A percentile compares a stretch with the other conserved stretches of the same genome.
Conservation (phyloP, 2,329 filamentous ascomycete species). For the Sporothrix brasiliensis region DNA sequence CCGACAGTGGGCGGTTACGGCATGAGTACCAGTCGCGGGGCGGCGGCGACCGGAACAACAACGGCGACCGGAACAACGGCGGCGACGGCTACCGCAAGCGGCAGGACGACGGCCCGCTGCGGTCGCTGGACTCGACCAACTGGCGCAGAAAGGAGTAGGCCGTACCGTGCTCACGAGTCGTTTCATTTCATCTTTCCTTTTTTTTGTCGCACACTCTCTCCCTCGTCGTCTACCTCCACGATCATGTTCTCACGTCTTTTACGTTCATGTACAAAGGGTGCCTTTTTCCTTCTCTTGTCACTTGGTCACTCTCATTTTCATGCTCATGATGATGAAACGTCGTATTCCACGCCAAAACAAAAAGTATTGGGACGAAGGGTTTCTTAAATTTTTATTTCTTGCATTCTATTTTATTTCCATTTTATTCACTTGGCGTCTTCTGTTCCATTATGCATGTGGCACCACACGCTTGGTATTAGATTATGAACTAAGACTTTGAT, state of each 20-base stretch:
- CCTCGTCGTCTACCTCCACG: no score
- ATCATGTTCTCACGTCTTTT: neutral
- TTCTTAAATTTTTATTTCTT: neutral
- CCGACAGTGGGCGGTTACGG: constrained; percentile 4
- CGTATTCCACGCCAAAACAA: constrained; percentile 4
- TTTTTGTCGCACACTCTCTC: neutral
- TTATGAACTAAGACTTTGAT: no score
- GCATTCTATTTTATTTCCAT: neutral
- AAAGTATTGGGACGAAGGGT: constrained; percentile 10
- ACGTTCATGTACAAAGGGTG: neutral
- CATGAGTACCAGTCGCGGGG: neutral
- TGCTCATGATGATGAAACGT: constrained; percentile 16
- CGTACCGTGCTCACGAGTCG: neutral
- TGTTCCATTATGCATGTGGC: neutral
- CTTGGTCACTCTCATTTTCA: neutral
- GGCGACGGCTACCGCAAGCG: constrained; percentile 11
- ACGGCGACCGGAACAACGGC: neutral
- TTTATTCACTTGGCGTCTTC: neutral
- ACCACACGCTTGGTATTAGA: no score
- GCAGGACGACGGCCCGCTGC: constrained; percentile 7
- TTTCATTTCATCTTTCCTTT: neutral
- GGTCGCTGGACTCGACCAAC: constrained; percentile 25
- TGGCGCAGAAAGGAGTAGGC: constrained; percentile 29
- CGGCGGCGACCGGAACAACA: neutral
- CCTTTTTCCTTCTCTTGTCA: neutral